These are phyloP conservation scores for Halenospora varia DNA, from an alignment of 495 filamentous ascomycete species.

Conservation along the genomic window DNA sequence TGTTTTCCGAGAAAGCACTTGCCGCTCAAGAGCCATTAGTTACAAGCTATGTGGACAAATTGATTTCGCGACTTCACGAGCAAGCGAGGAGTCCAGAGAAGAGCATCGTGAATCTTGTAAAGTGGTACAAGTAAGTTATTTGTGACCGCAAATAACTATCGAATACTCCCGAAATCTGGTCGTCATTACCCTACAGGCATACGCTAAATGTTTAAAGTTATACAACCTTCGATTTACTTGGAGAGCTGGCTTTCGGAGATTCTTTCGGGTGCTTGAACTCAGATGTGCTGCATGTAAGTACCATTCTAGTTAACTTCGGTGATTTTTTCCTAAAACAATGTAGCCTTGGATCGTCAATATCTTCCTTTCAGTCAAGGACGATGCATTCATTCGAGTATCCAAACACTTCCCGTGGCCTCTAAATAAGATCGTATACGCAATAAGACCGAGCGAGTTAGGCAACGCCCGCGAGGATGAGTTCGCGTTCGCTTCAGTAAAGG, in stretches of 20 bases:
- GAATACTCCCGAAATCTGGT: no score
- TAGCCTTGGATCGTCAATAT: neutral
- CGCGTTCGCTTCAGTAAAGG: neutral
- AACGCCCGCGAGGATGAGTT: neutral
- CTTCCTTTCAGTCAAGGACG: neutral
- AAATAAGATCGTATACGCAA: neutral
- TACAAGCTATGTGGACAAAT: constrained; percentile 37
- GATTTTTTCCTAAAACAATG: neutral
- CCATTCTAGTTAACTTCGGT: neutral
- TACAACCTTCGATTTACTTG: constrained; percentile 44
- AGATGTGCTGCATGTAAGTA: neutral
- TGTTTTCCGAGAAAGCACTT: constrained; percentile 48
- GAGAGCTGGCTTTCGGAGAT: constrained; percentile 46
- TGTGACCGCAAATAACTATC: no score
- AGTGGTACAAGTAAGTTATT: constrained; percentile 35
- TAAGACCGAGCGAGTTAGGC: neutral
- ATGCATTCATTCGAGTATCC: neutral
- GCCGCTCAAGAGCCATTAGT: constrained; percentile 43
- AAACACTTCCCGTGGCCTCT: neutral
- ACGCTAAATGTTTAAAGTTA: constrained; percentile 31
- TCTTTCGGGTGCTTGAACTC: constrained; percentile 38
- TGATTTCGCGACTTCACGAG: constrained; percentile 40
- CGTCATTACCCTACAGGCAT: no score
- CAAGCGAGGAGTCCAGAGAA: constrained; percentile 14
- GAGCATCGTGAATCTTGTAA: constrained; percentile 16